A percentile compares a stretch with the other conserved stretches of the same genome.
phyloP scores from a whole-genome alignment of 2,329 filamentous ascomycete species.

The Mollisia scopiformis region DNA sequence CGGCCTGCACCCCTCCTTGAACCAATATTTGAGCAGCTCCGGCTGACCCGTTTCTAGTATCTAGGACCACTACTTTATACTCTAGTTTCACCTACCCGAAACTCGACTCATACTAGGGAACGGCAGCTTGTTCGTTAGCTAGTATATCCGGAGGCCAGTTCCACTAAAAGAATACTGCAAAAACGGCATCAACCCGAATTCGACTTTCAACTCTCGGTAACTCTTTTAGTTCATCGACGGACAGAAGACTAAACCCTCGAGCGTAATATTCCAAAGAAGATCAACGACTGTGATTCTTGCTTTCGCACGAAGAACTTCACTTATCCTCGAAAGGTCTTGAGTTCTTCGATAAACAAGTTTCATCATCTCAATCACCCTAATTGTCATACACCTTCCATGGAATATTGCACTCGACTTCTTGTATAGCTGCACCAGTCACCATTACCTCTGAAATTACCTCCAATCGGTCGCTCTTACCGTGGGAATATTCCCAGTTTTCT shows the following conservation, averaged over 20 bases:
- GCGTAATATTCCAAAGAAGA: neutral
- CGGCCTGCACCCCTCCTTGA: slow-evolving; percentile 13
- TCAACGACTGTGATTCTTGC: neutral
- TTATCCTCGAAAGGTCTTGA: neutral
- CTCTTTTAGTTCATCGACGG: slow-evolving; percentile 6
- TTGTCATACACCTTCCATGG: slow-evolving; percentile 18
- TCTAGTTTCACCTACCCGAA: slow-evolving; percentile 37
- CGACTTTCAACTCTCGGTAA: slow-evolving; percentile 13
- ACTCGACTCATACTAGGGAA: slow-evolving; percentile 28
- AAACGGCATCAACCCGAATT: slow-evolving; percentile 15
- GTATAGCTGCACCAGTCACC: neutral
- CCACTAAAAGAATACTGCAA: slow-evolving; percentile 2
- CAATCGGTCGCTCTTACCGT: neutral
- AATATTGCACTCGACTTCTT: neutral
- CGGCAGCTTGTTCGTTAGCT: slow-evolving; percentile 27
- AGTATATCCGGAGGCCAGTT: slow-evolving; percentile 19
- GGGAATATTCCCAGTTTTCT: neutral
- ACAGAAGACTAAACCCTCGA: neutral
- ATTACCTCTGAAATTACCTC: neutral
- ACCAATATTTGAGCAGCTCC: slow-evolving; percentile 12
- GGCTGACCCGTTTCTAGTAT: slow-evolving; percentile 19
- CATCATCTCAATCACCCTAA: neutral
- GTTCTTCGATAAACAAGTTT: neutral
- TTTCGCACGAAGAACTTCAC: neutral
- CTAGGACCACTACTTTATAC: slow-evolving; percentile 26